These are phyloP conservation scores for Lepiota venenata DNA, from an alignment of 768 basidiomycete species.

Conservation along the genomic window DNA sequence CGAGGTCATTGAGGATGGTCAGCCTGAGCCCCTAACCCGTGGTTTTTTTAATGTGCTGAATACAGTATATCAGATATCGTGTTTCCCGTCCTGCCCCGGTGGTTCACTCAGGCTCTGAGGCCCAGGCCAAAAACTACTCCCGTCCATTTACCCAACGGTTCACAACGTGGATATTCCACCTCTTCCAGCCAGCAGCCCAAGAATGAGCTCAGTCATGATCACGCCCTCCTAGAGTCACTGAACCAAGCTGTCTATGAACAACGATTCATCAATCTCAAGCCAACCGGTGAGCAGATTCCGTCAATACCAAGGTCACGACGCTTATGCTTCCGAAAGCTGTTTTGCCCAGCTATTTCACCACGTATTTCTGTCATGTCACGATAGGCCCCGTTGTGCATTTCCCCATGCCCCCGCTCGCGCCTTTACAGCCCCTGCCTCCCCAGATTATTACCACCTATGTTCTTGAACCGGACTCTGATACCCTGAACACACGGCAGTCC, in stretches of 20 bases:
- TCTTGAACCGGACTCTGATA: slow-evolving; percentile 32
- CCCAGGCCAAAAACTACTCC: slow-evolving; percentile 46
- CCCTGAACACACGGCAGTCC: slow-evolving; percentile 30
- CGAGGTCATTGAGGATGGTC: slow-evolving; percentile 74
- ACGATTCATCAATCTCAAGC: slow-evolving; percentile 69
- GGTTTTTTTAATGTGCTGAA: not conserved
- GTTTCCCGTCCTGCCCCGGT: slow-evolving; percentile 72
- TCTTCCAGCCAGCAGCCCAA: slow-evolving; percentile 28
- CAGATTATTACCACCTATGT: slow-evolving; percentile 39
- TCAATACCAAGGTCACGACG: not conserved
- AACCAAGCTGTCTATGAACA: slow-evolving; percentile 65
- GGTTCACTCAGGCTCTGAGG: slow-evolving; percentile 74
- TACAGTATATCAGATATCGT: slow-evolving; percentile 50
- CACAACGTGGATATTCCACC: slow-evolving; percentile 33
- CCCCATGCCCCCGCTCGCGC: slow-evolving; percentile 68
- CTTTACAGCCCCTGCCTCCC: slow-evolving; percentile 51
- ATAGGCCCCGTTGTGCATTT: slow-evolving; percentile 59
- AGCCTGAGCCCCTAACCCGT: slow-evolving; percentile 12
- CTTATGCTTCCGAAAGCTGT: slow-evolving; percentile 39
- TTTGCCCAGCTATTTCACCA: slow-evolving; percentile 65
- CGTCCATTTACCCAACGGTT: slow-evolving; percentile 47
- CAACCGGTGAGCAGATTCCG: slow-evolving; percentile 47
- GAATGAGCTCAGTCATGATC: slow-evolving; percentile 50
- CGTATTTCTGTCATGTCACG: slow-evolving; percentile 65
- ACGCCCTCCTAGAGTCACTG: slow-evolving; percentile 65